These are phyloP conservation scores for Colletotrichum musicola DNA, from an alignment of 2,329 filamentous ascomycete genomes.

Conservation along the genomic window DNA sequence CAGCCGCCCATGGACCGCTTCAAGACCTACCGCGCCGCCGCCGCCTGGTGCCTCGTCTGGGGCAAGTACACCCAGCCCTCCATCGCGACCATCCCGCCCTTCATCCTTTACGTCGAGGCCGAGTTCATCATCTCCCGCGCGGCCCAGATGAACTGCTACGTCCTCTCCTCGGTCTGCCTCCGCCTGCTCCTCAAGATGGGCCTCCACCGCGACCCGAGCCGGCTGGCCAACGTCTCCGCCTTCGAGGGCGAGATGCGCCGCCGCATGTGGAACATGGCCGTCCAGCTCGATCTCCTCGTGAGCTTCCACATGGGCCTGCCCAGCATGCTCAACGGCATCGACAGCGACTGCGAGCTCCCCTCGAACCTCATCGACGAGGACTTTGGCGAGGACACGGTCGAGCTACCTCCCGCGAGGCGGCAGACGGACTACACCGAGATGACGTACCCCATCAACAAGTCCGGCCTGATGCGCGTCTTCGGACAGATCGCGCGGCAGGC, in stretches of 20 bases:
- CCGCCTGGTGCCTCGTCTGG: conserved; percentile 64
- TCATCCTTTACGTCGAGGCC: conserved; percentile 65
- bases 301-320: conserved; percentile 78
- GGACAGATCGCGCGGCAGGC: conserved; percentile 63
- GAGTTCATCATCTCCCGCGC: conserved; percentile 65
- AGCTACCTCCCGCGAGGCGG: conserved; percentile 69
- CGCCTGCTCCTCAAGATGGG: conserved; percentile 71
- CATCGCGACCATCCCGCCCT: conserved; percentile 61
- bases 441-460: conserved; percentile 67
- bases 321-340: conserved; percentile 72
- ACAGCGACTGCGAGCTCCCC: conserved; percentile 72
- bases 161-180: conserved; percentile 63
- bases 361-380: conserved; percentile 75
- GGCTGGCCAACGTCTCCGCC: conserved; percentile 62
- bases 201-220: conserved; percentile 67
- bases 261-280: conserved; percentile 65
- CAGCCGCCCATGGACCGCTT: conserved; percentile 59
- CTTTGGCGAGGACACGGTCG: conserved; percentile 67
- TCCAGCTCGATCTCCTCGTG: conserved; percentile 73
- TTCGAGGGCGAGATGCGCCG: conserved; percentile 68
- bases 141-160: conserved; percentile 66
- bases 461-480: conserved; percentile 60
- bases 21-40: conserved; percentile 61
- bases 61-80: conserved; percentile 65
- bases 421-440: conserved; percentile 70